Evolutionary conservation across 352 stramenopile species (phyloP).

Genomic region (Phytophthora hibernalis): DNA sequence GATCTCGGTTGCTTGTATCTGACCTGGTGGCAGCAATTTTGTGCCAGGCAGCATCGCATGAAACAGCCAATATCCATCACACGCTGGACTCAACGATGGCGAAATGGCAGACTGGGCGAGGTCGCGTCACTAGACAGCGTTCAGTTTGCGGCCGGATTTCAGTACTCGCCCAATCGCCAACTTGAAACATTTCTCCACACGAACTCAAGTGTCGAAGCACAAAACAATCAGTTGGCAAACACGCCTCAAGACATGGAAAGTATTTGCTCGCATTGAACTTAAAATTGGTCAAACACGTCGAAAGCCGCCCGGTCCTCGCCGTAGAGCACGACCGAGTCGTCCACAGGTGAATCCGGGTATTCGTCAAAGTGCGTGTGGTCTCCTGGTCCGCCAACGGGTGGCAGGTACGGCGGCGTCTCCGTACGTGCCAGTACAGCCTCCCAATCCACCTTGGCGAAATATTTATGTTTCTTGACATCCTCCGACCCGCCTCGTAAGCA

Average conservation of each 20-base stretch:
- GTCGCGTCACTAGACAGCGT: conserved; percentile 8
- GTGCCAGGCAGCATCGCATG: background rate
- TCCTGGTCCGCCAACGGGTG: conserved; percentile 78
- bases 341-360: conserved; percentile 92
- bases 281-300: conserved; percentile 90
- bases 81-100: background rate
- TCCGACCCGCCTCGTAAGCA: conserved; percentile 91
- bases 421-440: conserved; percentile 77
- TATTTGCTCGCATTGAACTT: conserved; percentile 45
- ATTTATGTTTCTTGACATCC: conserved; percentile 94
- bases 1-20: conserved; percentile 5
- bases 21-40: background rate
- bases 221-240: background rate
- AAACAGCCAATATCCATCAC: conserved; percentile 6
- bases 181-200: conserved; percentile 7
- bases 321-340: conserved; percentile 85
- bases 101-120: background rate
- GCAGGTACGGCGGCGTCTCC: conserved; percentile 86
- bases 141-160: conserved; percentile 26
- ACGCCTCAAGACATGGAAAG: conserved; percentile 28
- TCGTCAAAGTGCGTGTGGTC: conserved; percentile 95
- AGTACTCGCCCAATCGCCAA: background rate
- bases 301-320: conserved; percentile 87
- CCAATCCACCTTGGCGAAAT: conserved; percentile 90
- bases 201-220: background rate